Evolutionary conservation across 441 rosid species (phyloP), one percentile per base, ranked within the genome.

Genomic region (Pelargonium citronellum): DNA sequence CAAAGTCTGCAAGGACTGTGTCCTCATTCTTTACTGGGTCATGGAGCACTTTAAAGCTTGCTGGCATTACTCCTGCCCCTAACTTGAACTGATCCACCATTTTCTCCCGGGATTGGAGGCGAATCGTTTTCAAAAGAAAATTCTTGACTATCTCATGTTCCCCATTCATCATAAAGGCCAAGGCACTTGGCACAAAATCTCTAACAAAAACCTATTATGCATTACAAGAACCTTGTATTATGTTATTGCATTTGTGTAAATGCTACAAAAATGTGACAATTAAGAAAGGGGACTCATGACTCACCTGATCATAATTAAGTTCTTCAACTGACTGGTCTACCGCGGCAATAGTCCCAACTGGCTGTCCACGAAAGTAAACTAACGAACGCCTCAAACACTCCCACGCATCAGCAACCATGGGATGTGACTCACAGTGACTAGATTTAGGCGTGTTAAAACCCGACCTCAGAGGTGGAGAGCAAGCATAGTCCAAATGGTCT

Each of bases 31-130:
- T 82, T 7, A 83, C 85, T 0, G 96, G 96, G 76, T 93, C 95
- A 74, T 93, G 95, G 71, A 83, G 85, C 65, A 93, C 98, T 73
- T 93, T 89, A 77, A 91, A 93, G 75, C 98, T 93, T 19, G 97
- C 96, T 4, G 97, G 98, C 97, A 93, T 91, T 10, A 91, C 98
- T 73, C 97, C 97, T 78, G 88, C 98, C 46, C 95, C 97, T 41
- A 93, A 92, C 78, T 93, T 93, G 81, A 93, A 93, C 41, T 91
- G 82, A 77, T 93, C 98, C 9, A 93, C 87, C 82, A 86, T 93
- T 78, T 93, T 91, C 86, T 91, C 97, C 89, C 95, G 86, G 0
- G 98, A 89, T 69, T 93, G 97, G 69, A 93, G 91, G 61, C 87
- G 95, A 72, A 93, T 89, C 63, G 92, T 91, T 82, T 89, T 93